Base-by-base conservation (phyloP, 306 rosid species). In the Vigna radiata region DNA sequence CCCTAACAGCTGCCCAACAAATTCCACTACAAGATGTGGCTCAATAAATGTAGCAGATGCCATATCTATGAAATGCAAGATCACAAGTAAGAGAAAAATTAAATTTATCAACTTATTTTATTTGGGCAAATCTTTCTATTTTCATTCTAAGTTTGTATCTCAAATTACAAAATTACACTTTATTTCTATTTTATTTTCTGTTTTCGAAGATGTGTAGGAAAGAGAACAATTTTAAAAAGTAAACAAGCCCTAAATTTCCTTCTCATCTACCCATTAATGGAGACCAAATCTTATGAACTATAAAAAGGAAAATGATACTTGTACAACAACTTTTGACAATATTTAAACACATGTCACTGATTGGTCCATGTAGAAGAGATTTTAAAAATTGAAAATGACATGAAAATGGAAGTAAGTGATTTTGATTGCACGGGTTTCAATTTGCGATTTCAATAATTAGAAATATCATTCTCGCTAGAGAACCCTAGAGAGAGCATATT, bases 21-120 rank as follows among this genome's bases (percentile, higher is more conserved):
- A 93, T 64, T 93, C 98, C 81, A 91, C 76, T 7, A 93, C 96
- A 3, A 95, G 96, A 76, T 91, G 96, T 79, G 98, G 97, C 85
- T 93, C 98, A 61, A 93, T 93, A 77, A 93, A 93, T 1, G 98
- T 93, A 83, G 98, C 98, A 54, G 95, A 89, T 63, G 98, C 95
- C 98, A 91, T 93, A 81, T 93, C 97, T 93, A 71, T 64, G 58
- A 70, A 52, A 82, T 64, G 53, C 9, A 70, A 65, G 27, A 43
- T 82, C 67, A 76, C 6, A 58, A 14, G 11, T 46, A 33, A 21
- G 39, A 46, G 13, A 73, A 48, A 80, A 53, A 18, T 47, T 16
- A 13, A 47, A 14, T 1, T 47, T 47, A 47, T 47, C 61, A 17
- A 61, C 67, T 18, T 48, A 63, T 8, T 33, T 62, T 13, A 5